Percentiles rank a stretch among this genome's conserved stretches.
Evolutionary conservation across 2,329 filamentous ascomycete genomes (phyloP).

Genomic region (Aspergillus caelatus): DNA sequence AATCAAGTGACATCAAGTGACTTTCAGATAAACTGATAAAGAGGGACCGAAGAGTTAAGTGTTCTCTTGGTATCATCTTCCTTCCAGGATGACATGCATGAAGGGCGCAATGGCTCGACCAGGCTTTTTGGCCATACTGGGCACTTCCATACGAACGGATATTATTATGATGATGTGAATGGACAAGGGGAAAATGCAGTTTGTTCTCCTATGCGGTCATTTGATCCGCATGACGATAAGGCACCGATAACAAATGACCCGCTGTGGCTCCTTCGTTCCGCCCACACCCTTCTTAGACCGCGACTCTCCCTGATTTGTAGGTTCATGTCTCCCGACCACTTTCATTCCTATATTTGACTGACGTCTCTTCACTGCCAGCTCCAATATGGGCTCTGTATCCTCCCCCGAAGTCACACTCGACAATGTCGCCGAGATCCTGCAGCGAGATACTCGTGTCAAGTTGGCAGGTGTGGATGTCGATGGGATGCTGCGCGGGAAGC

Average conservation of each 20-base stretch:
- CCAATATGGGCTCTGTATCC: conserved; percentile 5
- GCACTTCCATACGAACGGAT: background rate
- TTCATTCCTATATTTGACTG: background rate
- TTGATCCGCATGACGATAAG: background rate
- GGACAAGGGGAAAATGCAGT: background rate
- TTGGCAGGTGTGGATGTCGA: conserved; percentile 87
- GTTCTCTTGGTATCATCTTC: background rate
- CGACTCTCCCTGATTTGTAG: background rate
- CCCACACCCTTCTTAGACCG: background rate
- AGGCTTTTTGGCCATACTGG: background rate
- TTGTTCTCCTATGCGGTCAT: background rate
- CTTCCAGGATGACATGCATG: background rate
- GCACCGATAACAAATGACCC: background rate
- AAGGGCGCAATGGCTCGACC: background rate
- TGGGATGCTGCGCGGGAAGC: conserved; percentile 82
- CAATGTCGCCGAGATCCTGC: conserved; percentile 67
- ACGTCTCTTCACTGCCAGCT: background rate
- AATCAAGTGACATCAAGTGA: conserved; percentile 4
- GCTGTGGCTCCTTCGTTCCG: background rate
- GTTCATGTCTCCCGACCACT: background rate
- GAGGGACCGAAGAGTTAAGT: background rate
- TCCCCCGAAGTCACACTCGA: conserved; percentile 55
- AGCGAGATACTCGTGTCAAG: conserved; percentile 77
- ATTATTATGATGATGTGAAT: background rate
- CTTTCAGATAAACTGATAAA: background rate